Base-by-base conservation (phyloP, 139 green algal species). In the Coccomyxa sp. region DNA sequence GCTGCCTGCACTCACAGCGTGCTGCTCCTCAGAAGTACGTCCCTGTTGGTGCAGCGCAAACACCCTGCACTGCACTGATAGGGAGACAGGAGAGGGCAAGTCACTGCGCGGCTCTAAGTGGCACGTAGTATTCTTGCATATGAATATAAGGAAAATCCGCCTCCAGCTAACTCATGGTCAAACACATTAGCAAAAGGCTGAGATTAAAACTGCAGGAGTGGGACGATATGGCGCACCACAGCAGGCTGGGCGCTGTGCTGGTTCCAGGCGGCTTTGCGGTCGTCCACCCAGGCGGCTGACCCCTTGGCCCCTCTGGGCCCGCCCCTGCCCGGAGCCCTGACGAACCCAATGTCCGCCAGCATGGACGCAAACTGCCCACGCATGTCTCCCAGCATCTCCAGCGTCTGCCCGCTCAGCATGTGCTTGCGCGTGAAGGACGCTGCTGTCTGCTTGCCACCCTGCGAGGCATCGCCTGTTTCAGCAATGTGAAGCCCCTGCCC, bases 341-440 rank as follows among this genome's bases (percentile, higher is more conserved):
- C 50, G 27, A 64, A 64, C 18, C 50, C 50, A 22, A 64, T 64
- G 50, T 98, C 94, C 8, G 79, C 84, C 34, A 98, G 87, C 84
- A 98, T 92, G 12, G 76, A 31, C 3, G 89, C 89, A 87, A 97
- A 95, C 90, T 98, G 93, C 44, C 55, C 70, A 6, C 92, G 81
- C 88, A 98, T 94, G 78, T 97, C 91, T 6, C 78, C 73, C 77
- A 98, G 86, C 76, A 92, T 88, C 41, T 94, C 81, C 70, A 98
- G 88, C 9, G 89, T 90, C 68, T 86, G 82, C 39, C 79, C 68
- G 24, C 85, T 83, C 78, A 96, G 70, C 72, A 85, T 87, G 78
- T 89, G 76, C 34, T 73, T 77, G 36, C 64, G 39, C 50, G 82
- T 80, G 72, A 74, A 86, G 22, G 55, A 73, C 0, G 24, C 7